These are phyloP conservation scores for Polytrichum commune DNA, from an alignment of 225 moss, liverwort and hornwort species.

Conservation along the genomic window DNA sequence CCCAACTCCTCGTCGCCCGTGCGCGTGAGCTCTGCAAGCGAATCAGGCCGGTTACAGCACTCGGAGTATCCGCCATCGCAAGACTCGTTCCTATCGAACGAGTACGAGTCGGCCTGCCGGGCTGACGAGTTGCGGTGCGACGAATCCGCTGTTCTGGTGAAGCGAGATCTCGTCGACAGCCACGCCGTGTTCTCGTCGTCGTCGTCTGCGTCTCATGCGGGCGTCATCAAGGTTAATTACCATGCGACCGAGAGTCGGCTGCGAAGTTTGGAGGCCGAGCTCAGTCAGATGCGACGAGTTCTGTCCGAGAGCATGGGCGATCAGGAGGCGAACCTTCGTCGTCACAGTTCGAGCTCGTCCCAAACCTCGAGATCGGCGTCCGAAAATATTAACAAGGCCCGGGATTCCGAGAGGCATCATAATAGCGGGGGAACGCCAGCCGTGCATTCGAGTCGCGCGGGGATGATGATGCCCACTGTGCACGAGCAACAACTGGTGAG, in stretches of 20 bases:
- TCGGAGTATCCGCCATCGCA: conserved; percentile 33
- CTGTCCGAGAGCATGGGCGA: conserved; percentile 25
- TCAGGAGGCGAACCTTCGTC: conserved; percentile 5
- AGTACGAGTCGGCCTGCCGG: conserved; percentile 31
- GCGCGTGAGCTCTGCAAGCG: conserved; percentile 20
- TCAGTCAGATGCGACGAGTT: conserved; percentile 39
- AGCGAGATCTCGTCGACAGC: conserved; percentile 31
- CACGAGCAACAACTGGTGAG: conserved; percentile 16
- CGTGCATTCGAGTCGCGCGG: conserved; percentile 8
- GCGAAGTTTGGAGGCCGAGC: conserved; percentile 58
- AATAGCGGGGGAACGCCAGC: background rate
- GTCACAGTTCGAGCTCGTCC: conserved; percentile 16
- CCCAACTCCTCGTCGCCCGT: conserved; percentile 33
- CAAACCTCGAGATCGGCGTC: background rate
- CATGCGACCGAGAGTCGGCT: conserved; percentile 65
- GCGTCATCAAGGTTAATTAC: conserved; percentile 49
- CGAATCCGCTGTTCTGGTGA: conserved; percentile 31
- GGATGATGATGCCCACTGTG: background rate
- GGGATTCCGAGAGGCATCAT: background rate
- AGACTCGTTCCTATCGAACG: conserved; percentile 47
- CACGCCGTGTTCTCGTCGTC: conserved; percentile 8
- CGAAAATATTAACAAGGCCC: background rate
- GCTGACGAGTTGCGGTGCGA: conserved; percentile 38
- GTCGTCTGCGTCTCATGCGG: background rate
- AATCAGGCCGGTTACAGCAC: conserved; percentile 23